Conservation (phyloP, 2,329 filamentous ascomycete genomes). For the Ceratocystis cacaofunesta region DNA sequence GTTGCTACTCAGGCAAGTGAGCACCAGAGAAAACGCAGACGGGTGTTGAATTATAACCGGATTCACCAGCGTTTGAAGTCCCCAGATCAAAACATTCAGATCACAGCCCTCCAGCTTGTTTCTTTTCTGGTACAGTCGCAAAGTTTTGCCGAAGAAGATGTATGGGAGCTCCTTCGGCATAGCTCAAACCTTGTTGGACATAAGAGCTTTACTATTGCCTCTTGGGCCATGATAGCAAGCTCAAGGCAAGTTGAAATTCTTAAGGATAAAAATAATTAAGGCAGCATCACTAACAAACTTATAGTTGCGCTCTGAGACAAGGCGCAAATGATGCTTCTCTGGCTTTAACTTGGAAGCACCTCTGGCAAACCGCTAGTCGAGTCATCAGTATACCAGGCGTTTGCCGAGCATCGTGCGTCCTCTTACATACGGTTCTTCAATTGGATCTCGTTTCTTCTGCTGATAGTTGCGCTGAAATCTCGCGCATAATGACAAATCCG, state of each 20-base stretch:
- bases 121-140: slow-evolving; percentile 39
- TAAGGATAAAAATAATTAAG: not conserved
- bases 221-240: slow-evolving; percentile 76
- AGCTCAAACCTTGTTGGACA: slow-evolving; percentile 48
- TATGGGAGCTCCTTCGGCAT: slow-evolving; percentile 41
- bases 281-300: slow-evolving; percentile 18
- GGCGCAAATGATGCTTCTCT: slow-evolving; percentile 14
- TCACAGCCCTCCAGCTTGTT: slow-evolving; percentile 41
- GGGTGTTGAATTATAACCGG: slow-evolving; percentile 31
- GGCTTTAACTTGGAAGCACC: slow-evolving; percentile 46
- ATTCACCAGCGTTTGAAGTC: slow-evolving; percentile 36
- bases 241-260: slow-evolving; percentile 43
- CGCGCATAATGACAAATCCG: slow-evolving; percentile 57
- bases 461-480: slow-evolving; percentile 52
- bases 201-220: slow-evolving; percentile 50
- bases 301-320: slow-evolving; percentile 23
- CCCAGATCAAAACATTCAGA: slow-evolving; percentile 29
- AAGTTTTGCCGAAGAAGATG: slow-evolving; percentile 34
- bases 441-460: slow-evolving; percentile 52
- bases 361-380: slow-evolving; percentile 62
- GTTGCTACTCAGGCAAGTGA: slow-evolving; percentile 24
- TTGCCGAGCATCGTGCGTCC: slow-evolving; percentile 61
- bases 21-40: slow-evolving; percentile 39
- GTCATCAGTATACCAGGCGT: slow-evolving; percentile 54
- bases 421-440: slow-evolving; percentile 55